phyloP scores from a whole-genome alignment of 345 rosid genomes.

The Isatis tinctoria region DNA sequence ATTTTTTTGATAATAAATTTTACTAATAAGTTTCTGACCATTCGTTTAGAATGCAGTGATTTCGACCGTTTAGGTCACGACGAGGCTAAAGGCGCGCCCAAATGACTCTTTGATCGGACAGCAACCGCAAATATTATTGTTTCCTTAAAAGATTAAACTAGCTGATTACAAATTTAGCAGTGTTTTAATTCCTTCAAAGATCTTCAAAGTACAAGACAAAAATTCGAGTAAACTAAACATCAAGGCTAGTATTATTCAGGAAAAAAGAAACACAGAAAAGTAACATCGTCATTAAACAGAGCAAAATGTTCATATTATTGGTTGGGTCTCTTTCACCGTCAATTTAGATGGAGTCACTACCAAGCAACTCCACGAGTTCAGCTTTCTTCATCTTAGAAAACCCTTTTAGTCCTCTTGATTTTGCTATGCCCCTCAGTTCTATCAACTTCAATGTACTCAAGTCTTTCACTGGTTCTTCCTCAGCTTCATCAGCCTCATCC shows the following conservation, averaged over 20 bases:
- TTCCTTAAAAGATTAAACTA: not conserved
- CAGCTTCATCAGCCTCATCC: constrained; percentile 31
- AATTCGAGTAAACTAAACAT: not conserved
- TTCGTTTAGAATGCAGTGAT: not conserved
- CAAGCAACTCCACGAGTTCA: constrained; percentile 55
- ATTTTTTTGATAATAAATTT: not conserved
- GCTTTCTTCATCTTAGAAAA: constrained; percentile 82
- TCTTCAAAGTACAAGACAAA: not conserved
- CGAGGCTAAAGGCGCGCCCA: no score
- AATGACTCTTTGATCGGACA: not conserved
- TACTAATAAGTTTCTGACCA: not conserved
- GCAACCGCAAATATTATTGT: not conserved
- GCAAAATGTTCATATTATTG: not conserved
- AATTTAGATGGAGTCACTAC: constrained; percentile 26
- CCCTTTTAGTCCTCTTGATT: constrained; percentile 75
- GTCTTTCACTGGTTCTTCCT: constrained; percentile 34
- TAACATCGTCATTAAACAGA: not conserved
- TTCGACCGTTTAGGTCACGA: not conserved
- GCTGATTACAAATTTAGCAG: not conserved
- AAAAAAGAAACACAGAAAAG: not conserved
- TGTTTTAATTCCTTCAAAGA: not conserved
- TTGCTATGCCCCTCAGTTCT: constrained; percentile 73
- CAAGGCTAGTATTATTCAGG: not conserved
- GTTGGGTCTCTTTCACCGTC: constrained; percentile 3
- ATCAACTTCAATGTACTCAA: constrained; percentile 58